Evolutionary conservation across 169 alveolate species (phyloP).

Genomic region (Cystoisospora suis): DNA sequence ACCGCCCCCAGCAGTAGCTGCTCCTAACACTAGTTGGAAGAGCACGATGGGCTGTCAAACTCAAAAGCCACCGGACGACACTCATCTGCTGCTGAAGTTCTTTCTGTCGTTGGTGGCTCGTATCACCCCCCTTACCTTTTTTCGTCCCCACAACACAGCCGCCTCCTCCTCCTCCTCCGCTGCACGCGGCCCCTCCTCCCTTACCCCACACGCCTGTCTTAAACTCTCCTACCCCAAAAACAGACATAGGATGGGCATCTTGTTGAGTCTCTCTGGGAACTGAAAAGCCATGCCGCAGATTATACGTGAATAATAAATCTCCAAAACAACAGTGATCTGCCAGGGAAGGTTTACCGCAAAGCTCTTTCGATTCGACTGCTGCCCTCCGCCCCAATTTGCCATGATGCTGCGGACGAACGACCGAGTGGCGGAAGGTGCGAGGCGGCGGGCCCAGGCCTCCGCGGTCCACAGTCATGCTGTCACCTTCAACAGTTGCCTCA

Average conservation of each 20-base stretch:
- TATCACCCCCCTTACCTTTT: background rate
- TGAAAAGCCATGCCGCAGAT: slow-evolving; percentile 42
- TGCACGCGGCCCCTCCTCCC: slow-evolving; percentile 7
- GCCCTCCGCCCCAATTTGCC: too few relatives aligned
- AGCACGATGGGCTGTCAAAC: background rate
- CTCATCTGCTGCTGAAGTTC: slow-evolving; percentile 34
- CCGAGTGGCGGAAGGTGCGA: too few relatives aligned
- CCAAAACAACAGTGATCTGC: slow-evolving; percentile 54
- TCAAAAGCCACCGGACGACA: slow-evolving; percentile 11
- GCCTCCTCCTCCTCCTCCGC: background rate
- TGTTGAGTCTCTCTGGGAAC: slow-evolving; percentile 40
- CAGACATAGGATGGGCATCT: slow-evolving; percentile 46
- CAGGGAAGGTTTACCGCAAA: too few relatives aligned
- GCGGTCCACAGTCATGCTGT: too few relatives aligned
- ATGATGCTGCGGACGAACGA: too few relatives aligned
- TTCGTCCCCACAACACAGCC: background rate
- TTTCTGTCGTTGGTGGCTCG: slow-evolving; percentile 35
- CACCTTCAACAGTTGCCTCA: too few relatives aligned
- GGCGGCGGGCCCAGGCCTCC: too few relatives aligned
- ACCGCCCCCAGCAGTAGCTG: background rate
- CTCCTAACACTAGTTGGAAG: background rate
- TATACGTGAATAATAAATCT: slow-evolving; percentile 39
- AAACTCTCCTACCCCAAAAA: slow-evolving; percentile 56
- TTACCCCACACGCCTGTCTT: slow-evolving; percentile 62
- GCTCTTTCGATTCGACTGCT: too few relatives aligned